A percentile compares a stretch with the other conserved stretches of the same genome.
Evolutionary conservation across 768 basidiomycete genomes (phyloP).

Genomic region (Pulveroboletus frians): DNA sequence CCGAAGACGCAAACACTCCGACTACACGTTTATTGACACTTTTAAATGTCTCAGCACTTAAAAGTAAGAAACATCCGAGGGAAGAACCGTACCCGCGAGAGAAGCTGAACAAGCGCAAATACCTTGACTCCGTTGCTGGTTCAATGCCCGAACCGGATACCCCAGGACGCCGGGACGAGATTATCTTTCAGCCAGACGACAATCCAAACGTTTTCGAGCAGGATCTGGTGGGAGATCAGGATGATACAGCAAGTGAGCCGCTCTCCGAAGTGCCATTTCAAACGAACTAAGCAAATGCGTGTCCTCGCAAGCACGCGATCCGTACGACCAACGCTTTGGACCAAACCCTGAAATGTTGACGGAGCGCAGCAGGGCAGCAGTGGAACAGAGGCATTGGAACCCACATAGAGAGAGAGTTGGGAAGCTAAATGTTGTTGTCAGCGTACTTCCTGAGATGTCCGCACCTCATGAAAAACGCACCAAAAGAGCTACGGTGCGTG

Average conservation of each 20-base stretch:
- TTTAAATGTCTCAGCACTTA: slow-evolving; percentile 83
- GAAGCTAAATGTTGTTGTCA: slow-evolving; percentile 50
- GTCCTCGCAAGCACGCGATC: slow-evolving; percentile 29
- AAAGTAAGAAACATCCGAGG: slow-evolving; percentile 53
- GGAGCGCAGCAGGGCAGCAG: slow-evolving; percentile 44
- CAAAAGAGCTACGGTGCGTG: slow-evolving; percentile 23
- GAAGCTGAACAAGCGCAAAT: slow-evolving; percentile 68
- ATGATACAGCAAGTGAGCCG: slow-evolving; percentile 15
- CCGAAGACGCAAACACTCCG: slow-evolving; percentile 42
- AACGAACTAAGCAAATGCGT: background rate
- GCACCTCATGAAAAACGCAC: slow-evolving; percentile 26
- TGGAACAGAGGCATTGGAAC: slow-evolving; percentile 56
- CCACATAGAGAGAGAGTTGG: slow-evolving; percentile 43
- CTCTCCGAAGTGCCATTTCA: background rate
- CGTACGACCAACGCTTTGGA: slow-evolving; percentile 77
- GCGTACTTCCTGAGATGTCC: slow-evolving; percentile 39
- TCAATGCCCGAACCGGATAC: slow-evolving; percentile 4
- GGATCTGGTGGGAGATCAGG: slow-evolving; percentile 28
- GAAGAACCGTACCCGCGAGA: slow-evolving; percentile 37
- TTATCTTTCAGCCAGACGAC: slow-evolving; percentile 13
- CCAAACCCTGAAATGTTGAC: slow-evolving; percentile 47
- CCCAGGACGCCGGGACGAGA: slow-evolving; percentile 4
- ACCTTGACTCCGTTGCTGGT: slow-evolving; percentile 32
- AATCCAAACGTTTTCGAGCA: slow-evolving; percentile 27
- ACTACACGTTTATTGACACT: slow-evolving; percentile 82